Evolutionary conservation across 257 asterid genomes (phyloP), one percentile per base, ranked within the genome.

Genomic region (Dorcoceras hygrometricum): DNA sequence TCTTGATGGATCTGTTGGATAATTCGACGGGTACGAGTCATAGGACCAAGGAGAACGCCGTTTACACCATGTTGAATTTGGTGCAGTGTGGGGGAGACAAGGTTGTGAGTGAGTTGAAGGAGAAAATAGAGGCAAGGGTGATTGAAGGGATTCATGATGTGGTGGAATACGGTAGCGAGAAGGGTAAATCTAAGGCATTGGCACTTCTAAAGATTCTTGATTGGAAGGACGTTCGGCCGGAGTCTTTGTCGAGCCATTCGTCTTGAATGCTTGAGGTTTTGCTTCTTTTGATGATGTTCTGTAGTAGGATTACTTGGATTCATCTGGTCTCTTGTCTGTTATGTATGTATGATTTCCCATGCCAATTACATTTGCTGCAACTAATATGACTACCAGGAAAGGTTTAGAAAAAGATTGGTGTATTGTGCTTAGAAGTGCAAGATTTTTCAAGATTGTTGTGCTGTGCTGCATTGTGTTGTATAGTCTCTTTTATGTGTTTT

Each of bases 1-100:
- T 93, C 59, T 67, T 93, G 89, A 82, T 89, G 78, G 98, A 89
- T 79, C 71, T 93, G 79, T 51, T 93, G 78, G 98, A 93, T 23
- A 80, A 71, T 36, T 74, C 97, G 0, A 87, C 98, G 0, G 95
- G 96, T 22, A 86, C 96, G 66, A 89, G 95, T 64, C 50, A 43
- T 58, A 63, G 97, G 75, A 89, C 88, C 2, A 93, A 85, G 85
- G 98, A 93, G 78, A 93, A 93, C 5, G 87, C 95, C 1, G 88
- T 86, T 50, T 79, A 91, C 1, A 88, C 91, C 4, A 68, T 93
- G 71, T 73, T 93, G 83, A 93, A 89, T 80, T 63, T 88, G 84
- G 94, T 85, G 74, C 83, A 78, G 62, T 86, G 87, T 31, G 89
- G 96, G 3, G 96, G 91, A 4, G 89, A 82, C 19, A 89, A 73